phyloP scores from a whole-genome alignment of 2,329 filamentous ascomycete species.

The Emmonsiellopsis sp. region DNA sequence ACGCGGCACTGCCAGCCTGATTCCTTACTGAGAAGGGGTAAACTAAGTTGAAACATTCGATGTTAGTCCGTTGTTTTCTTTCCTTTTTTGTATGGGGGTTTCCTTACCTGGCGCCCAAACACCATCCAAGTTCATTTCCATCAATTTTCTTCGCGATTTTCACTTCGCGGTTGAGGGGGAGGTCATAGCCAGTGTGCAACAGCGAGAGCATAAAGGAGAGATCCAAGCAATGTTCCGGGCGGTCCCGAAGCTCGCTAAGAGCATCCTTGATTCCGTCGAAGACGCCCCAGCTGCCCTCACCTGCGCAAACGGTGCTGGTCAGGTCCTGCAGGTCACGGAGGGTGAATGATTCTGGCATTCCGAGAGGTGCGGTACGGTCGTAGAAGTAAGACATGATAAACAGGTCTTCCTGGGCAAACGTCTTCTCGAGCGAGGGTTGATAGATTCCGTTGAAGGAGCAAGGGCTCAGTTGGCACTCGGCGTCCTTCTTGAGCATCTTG shows the following conservation, averaged over 20 bases:
- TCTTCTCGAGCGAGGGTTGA: constrained; percentile 85
- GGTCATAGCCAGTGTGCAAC: constrained; percentile 91
- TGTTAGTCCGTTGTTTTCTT: constrained; percentile 27
- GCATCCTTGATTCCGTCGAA: constrained; percentile 71
- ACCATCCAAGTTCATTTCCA: constrained; percentile 94
- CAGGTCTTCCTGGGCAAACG: constrained; percentile 81
- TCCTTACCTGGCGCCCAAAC: constrained; percentile 82
- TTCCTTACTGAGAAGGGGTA: constrained; percentile 69
- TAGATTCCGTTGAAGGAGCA: constrained; percentile 98
- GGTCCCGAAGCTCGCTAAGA: constrained; percentile 65
- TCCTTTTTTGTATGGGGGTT: not conserved
- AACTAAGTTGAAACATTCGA: constrained; percentile 46
- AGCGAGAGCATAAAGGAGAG: constrained; percentile 93
- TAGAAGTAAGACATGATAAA: constrained; percentile 98
- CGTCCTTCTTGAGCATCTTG: constrained; percentile 82
- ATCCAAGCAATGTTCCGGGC: constrained; percentile 89
- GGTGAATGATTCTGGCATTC: constrained; percentile 98
- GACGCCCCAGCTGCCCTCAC: constrained; percentile 66
- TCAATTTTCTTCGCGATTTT: constrained; percentile 99
- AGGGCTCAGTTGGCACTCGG: constrained; percentile 70
- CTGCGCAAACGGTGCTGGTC: constrained; percentile 73
- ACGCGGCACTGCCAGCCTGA: constrained; percentile 90
- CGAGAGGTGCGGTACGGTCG: constrained; percentile 84
- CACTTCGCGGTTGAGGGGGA: constrained; percentile 92
- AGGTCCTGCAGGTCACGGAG: constrained; percentile 82